Conservation (phyloP, 495 filamentous ascomycete genomes). For the Xylaria grammica region DNA sequence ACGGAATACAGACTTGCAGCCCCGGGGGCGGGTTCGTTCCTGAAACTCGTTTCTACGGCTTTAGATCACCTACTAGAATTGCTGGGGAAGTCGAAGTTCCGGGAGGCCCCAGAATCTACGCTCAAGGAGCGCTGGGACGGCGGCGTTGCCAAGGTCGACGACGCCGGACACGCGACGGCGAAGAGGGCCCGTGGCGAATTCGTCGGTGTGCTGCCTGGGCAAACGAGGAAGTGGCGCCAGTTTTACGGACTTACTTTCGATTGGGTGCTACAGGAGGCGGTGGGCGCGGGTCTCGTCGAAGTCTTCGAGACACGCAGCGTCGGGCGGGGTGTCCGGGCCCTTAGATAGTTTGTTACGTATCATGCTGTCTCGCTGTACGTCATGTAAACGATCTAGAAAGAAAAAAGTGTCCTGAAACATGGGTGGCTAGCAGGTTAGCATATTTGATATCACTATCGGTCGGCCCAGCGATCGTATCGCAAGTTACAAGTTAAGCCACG, state of each 20-base stretch:
- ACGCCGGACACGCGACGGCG: slow-evolving; percentile 53
- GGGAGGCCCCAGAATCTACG: slow-evolving; percentile 68
- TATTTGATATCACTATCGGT: too few species aligned
- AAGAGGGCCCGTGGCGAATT: slow-evolving; percentile 73
- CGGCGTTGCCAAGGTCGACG: slow-evolving; percentile 63
- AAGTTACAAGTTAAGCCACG: not conserved
- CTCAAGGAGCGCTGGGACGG: slow-evolving; percentile 85
- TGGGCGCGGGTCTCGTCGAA: slow-evolving; percentile 80
- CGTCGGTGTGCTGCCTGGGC: slow-evolving; percentile 70
- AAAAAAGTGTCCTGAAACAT: not conserved
- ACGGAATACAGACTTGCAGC: slow-evolving; percentile 66
- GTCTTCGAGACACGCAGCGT: slow-evolving; percentile 85
- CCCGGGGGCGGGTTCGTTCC: slow-evolving; percentile 73
- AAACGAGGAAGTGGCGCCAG: slow-evolving; percentile 82
- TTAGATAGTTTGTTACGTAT: slow-evolving; percentile 3
- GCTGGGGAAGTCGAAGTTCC: slow-evolving; percentile 65
- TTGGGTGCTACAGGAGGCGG: slow-evolving; percentile 78
- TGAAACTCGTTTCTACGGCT: slow-evolving; percentile 70
- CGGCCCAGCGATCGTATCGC: not conserved
- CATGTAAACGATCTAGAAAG: not conserved
- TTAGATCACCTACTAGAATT: slow-evolving; percentile 70
- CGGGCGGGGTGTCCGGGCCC: slow-evolving; percentile 67
- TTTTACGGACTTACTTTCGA: slow-evolving; percentile 78
- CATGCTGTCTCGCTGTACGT: not conserved
- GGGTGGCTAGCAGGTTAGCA: not conserved